Conservation (phyloP, 306 rosid species). For the Acacia melanoxylon region DNA sequence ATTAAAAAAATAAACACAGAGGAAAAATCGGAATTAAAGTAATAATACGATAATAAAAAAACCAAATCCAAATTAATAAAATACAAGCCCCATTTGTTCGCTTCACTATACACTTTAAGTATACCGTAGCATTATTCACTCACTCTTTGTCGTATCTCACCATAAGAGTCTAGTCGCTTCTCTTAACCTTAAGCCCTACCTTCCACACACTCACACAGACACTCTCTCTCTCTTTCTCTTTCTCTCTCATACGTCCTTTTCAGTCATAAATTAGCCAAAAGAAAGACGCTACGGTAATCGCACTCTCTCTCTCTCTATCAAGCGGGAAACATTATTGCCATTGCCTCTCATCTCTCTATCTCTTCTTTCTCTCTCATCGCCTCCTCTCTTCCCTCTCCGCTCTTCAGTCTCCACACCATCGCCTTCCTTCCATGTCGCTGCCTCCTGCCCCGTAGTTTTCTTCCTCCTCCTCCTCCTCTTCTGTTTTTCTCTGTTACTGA, state of each 20-base stretch:
- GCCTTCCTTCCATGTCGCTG: background rate
- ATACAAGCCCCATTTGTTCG: background rate
- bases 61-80: background rate
- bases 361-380: background rate
- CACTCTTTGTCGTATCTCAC: background rate
- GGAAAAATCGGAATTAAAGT: no score
- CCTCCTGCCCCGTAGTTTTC: background rate
- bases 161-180: conserved; percentile 29
- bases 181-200: conserved; percentile 34
- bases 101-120: background rate
- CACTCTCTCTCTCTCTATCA: conserved; percentile 17
- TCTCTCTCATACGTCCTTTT: conserved; percentile 71
- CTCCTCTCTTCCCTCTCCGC: background rate
- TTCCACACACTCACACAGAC: conserved; percentile 25
- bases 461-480: background rate
- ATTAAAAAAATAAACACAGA: no score
- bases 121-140: background rate
- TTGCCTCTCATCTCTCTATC: background rate
- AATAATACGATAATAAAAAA: background rate
- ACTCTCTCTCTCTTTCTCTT: conserved; percentile 42
- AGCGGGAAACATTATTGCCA: conserved; percentile 32
- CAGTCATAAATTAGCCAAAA: conserved; percentile 62
- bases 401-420: background rate
- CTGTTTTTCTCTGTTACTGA: background rate
- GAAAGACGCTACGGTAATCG: conserved; percentile 15